These are phyloP conservation scores for Cladosporium colombiae DNA, from an alignment of 2,329 filamentous ascomycete genomes.

Conservation along the genomic window DNA sequence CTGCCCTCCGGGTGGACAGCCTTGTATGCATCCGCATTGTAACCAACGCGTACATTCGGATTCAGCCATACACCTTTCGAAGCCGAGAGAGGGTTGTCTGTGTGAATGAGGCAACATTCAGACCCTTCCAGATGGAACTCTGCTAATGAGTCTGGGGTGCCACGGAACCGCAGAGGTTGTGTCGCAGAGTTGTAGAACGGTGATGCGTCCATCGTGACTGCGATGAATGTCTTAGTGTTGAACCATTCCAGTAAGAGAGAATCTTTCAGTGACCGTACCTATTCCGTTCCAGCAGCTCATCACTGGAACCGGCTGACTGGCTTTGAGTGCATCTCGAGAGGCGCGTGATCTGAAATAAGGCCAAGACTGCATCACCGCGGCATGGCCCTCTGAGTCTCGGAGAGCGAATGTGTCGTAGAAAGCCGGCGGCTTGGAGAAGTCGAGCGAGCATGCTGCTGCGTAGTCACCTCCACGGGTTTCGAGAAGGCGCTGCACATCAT, in stretches of 20 bases:
- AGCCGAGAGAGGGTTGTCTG: constrained; percentile 63
- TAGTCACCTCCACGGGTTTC: constrained; percentile 60
- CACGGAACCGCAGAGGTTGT: constrained; percentile 60
- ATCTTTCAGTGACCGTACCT: background rate
- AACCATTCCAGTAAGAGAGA: background rate
- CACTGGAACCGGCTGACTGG: constrained; percentile 58
- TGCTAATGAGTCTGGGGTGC: constrained; percentile 62
- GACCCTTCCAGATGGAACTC: constrained; percentile 68
- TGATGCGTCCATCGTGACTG: constrained; percentile 52
- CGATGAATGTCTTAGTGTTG: background rate
- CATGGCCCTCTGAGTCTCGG: constrained; percentile 54
- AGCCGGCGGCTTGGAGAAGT: constrained; percentile 56
- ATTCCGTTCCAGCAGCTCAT: constrained; percentile 66
- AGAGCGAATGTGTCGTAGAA: constrained; percentile 67
- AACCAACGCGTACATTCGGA: constrained; percentile 68
- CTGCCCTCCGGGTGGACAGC: constrained; percentile 39
- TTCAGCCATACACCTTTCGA: constrained; percentile 65
- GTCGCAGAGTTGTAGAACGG: constrained; percentile 52
- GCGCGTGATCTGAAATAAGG: constrained; percentile 57
- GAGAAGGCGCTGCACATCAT: constrained; percentile 58
- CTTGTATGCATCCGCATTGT: constrained; percentile 57
- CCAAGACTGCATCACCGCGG: constrained; percentile 57
- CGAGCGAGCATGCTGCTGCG: constrained; percentile 63
- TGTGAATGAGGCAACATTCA: constrained; percentile 77
- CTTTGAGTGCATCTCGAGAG: constrained; percentile 58